Evolutionary conservation across 768 basidiomycete species (phyloP).

Genomic region (Hysterangium stoloniferum): DNA sequence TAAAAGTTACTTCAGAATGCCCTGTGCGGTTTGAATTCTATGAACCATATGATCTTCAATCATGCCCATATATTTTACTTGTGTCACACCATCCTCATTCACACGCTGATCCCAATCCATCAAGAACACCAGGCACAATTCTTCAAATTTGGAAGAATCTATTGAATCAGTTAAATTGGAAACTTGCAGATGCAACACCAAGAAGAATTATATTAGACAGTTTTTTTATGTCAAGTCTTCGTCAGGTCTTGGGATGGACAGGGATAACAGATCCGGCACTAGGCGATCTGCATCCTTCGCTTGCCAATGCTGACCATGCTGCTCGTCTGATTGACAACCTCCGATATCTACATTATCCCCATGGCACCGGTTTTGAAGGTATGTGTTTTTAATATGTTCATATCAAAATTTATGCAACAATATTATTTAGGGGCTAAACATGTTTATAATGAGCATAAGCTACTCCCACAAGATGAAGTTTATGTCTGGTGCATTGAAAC

Average conservation of each 20-base stretch:
- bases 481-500: constrained; percentile 20
- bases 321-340: constrained; percentile 19
- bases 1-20: not conserved
- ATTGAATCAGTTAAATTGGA: constrained; percentile 19
- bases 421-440: constrained; percentile 10
- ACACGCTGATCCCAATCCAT: constrained; percentile 6
- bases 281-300: constrained; percentile 17
- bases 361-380: constrained; percentile 23
- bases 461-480: constrained; percentile 7
- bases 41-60: constrained; percentile 8
- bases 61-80: constrained; percentile 13
- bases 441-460: constrained; percentile 12
- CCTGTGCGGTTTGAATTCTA: constrained; percentile 9
- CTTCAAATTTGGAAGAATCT: constrained; percentile 14
- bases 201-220: constrained; percentile 20
- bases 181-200: constrained; percentile 24
- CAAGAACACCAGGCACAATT: constrained; percentile 11
- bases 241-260: constrained; percentile 16
- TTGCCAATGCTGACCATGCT: constrained; percentile 21
- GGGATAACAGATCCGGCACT: constrained; percentile 11
- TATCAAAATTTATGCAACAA: too few relatives aligned
- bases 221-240: constrained; percentile 18
- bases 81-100: constrained; percentile 15
- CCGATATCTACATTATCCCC: constrained; percentile 16
- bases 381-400: not conserved